Base-by-base conservation (phyloP, 2,329 filamentous ascomycete genomes). In the Pleomassaria siparia region DNA sequence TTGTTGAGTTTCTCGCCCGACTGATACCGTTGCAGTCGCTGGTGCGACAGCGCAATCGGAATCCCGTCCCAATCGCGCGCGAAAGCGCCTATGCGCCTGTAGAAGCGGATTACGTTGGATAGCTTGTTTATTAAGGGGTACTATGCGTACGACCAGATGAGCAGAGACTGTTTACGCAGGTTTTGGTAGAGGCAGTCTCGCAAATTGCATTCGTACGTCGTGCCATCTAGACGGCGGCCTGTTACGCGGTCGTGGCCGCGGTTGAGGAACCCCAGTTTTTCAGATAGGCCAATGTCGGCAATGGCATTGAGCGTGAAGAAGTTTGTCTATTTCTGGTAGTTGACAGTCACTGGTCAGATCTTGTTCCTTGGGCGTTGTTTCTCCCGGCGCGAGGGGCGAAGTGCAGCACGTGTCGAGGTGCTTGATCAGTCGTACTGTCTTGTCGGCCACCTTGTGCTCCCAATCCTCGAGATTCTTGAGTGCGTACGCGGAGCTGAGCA, bases 281-380 rank as follows among this genome's bases (percentile, higher is more conserved):
- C 73, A 1, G 71, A 75, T 0, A 82, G 67, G 1, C 78, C 80
- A 58, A 83, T 82, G 44, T 82, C 77, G 13, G 76, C 78, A 42
- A 82, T 81, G 2, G 78, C 79, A 47, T 83, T 80, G 12, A 82
- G 67, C 0, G 77, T 79, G 60, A 82, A 82, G 66, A 79, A 80
- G 61, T 81, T 82, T 20, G 73, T 71, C 74, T 74, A 82, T 5
- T 69, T 66, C 4, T 78, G 74, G 45, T 76, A 78, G 54, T 82
- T 76, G 15, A 82, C 67, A n/a, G n/a, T n/a, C n/a, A n/a, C n/a
- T n/a, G 0, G 68, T 77, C 15, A 79, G 45, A 40, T 80, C 76
- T 22, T 66, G 57, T 1, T 67, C 49, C 13, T 66, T 55, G 10
- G 66, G 62, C 30, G 51, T n/a, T n/a, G n/a, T 35, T 7, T 54